Evolutionary conservation across 306 rosid genomes (phyloP).

Genomic region (Rosa rugosa): DNA sequence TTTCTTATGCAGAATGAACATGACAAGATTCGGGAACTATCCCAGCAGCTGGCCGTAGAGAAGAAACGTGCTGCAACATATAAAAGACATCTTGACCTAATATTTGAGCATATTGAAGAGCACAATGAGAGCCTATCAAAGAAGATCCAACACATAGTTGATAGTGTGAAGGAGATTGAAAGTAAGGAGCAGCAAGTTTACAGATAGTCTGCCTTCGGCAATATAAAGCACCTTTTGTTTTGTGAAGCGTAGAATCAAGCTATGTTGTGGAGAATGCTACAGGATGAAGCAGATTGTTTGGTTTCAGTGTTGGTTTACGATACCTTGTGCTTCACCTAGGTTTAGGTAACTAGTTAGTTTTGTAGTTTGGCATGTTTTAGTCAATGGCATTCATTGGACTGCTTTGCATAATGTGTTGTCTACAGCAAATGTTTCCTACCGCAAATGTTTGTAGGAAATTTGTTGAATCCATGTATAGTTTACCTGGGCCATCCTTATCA

Average conservation of each 20-base stretch:
- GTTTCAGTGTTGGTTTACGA: slow-evolving; percentile 28
- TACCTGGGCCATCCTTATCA: slow-evolving; percentile 1
- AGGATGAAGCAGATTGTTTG: slow-evolving; percentile 28
- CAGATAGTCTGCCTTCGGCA: slow-evolving; percentile 42
- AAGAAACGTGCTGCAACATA: slow-evolving; percentile 81
- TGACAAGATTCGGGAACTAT: slow-evolving; percentile 82
- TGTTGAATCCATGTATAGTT: slow-evolving; percentile 18
- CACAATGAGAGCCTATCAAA: slow-evolving; percentile 79
- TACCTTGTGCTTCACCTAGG: slow-evolving; percentile 26
- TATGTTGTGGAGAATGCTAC: slow-evolving; percentile 26
- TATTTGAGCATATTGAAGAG: slow-evolving; percentile 88
- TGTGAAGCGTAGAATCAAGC: slow-evolving; percentile 20
- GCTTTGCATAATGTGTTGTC: slow-evolving; percentile 17
- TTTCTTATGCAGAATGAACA: slow-evolving; percentile 64
- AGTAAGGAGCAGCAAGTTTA: slow-evolving; percentile 50
- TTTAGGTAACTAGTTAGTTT: slow-evolving; percentile 40
- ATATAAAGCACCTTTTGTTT: slow-evolving; percentile 18
- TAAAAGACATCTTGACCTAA: slow-evolving; percentile 88
- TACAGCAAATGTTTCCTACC: neutral
- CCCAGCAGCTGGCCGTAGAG: slow-evolving; percentile 85
- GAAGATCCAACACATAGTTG: slow-evolving; percentile 86
- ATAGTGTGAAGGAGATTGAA: slow-evolving; percentile 82
- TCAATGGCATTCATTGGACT: slow-evolving; percentile 41
- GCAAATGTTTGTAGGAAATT: slow-evolving; percentile 8
- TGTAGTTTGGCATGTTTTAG: slow-evolving; percentile 39